phyloP scores from a whole-genome alignment of 495 filamentous ascomycete species.

The Aspergillus hancockii region DNA sequence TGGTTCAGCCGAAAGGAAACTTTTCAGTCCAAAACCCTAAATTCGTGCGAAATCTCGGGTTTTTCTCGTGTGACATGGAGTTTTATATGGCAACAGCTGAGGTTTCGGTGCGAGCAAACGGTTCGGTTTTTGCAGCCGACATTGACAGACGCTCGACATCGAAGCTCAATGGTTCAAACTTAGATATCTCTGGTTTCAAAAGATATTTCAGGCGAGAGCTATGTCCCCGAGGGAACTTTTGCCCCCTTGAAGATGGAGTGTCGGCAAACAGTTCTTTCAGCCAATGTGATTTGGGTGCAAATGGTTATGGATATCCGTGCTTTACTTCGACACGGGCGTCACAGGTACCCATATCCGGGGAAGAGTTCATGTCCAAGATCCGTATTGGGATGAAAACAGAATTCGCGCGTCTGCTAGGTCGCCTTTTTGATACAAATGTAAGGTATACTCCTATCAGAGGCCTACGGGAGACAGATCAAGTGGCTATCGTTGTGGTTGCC shows the following conservation, averaged over 20 bases:
- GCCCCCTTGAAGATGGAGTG: background rate
- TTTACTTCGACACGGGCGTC: background rate
- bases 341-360: background rate
- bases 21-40: background rate
- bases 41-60: background rate
- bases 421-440: background rate
- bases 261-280: background rate
- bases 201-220: background rate
- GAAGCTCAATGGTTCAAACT: background rate
- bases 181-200: background rate
- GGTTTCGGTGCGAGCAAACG: background rate
- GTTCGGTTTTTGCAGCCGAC: background rate
- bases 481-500: background rate
- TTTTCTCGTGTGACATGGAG: background rate
- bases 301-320: background rate
- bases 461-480: background rate
- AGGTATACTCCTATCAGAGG: background rate
- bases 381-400: background rate
- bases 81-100: background rate
- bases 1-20: background rate
- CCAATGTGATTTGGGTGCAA: background rate
- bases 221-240: background rate
- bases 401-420: background rate
- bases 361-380: background rate
- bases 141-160: background rate